Evolutionary conservation across 1,284 basidiomycete species (phyloP).

Genomic region (Termitomyces sp.): DNA sequence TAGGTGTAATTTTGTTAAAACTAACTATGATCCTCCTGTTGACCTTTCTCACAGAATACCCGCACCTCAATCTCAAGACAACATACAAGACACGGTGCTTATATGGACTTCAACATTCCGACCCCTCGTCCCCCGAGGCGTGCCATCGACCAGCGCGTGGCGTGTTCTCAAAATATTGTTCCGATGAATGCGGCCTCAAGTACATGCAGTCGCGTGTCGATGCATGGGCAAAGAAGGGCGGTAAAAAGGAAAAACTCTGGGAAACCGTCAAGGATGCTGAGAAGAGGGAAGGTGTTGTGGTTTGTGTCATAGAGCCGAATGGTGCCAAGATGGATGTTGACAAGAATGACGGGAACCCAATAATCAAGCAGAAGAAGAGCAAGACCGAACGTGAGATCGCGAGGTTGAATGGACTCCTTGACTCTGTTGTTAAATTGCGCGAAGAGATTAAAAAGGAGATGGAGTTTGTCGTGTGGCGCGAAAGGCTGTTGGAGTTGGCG

Average conservation of each 20-base stretch:
- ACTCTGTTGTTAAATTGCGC: constrained; percentile 49
- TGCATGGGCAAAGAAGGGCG: constrained; percentile 54
- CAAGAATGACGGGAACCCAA: constrained; percentile 32
- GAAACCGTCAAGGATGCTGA: constrained; percentile 63
- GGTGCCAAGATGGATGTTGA: constrained; percentile 13
- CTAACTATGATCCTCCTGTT: background rate
- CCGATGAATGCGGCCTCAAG: constrained; percentile 70
- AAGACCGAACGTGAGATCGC: constrained; percentile 51
- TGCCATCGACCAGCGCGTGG: constrained; percentile 77
- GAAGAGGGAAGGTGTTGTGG: constrained; percentile 64
- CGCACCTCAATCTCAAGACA: constrained; percentile 54
- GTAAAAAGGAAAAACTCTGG: constrained; percentile 60
- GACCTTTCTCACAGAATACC: constrained; percentile 45
- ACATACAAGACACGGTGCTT: constrained; percentile 78
- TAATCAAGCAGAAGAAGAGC: constrained; percentile 33
- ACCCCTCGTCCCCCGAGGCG: constrained; percentile 55
- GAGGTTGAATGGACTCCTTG: constrained; percentile 47
- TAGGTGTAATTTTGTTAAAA: constrained; percentile 33
- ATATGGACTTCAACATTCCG: constrained; percentile 54
- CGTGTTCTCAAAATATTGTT: constrained; percentile 80
- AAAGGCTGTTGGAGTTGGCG: constrained; percentile 61
- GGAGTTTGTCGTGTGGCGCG: constrained; percentile 63
- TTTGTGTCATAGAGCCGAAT: constrained; percentile 29
- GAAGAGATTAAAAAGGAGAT: constrained; percentile 62
- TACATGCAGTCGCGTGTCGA: constrained; percentile 62